Conservation (phyloP, 495 filamentous ascomycete species). For the Friedmanniomyces endolithicus region DNA sequence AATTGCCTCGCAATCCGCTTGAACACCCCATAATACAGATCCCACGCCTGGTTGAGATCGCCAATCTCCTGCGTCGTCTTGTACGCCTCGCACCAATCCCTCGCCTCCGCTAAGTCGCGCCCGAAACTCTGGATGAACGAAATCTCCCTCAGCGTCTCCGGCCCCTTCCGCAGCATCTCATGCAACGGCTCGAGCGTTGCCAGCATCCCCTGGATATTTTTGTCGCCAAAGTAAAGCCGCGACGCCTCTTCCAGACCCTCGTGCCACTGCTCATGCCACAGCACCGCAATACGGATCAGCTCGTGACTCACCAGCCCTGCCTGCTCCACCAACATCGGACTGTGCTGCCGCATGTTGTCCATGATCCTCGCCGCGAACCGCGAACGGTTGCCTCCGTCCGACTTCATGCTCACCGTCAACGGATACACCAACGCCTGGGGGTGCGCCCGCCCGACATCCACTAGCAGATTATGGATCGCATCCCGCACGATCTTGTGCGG, state of each 20-base stretch:
- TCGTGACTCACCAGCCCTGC: constrained; percentile 89
- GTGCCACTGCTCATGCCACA: constrained; percentile 99
- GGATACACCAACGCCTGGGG: constrained; percentile 98
- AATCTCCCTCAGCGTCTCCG: constrained; percentile 85
- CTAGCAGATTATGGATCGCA: constrained; percentile 79
- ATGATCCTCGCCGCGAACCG: constrained; percentile 82
- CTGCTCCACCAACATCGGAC: constrained; percentile 85
- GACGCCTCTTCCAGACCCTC: constrained; percentile 97
- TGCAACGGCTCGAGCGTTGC: constrained; percentile 79
- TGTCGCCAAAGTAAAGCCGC: constrained; percentile 76
- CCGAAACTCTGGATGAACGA: constrained; percentile 98
- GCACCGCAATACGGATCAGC: constrained; percentile 85
- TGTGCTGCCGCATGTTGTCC: constrained; percentile 95
- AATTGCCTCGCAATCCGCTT: constrained; percentile 88
- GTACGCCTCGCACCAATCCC: constrained; percentile 91
- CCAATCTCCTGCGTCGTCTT: constrained; percentile 73
- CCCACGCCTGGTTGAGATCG: constrained; percentile 95
- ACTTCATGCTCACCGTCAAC: constrained; percentile 97
- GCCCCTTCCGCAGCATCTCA: constrained; percentile 76
- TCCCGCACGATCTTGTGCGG: constrained; percentile 72
- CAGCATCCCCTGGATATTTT: constrained; percentile 96
- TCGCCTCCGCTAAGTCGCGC: constrained; percentile 82
- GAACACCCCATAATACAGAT: constrained; percentile 96
- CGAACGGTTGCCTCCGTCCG: constrained; percentile 62
- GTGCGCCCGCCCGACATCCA: constrained; percentile 84